Evolutionary conservation across 2,329 filamentous ascomycete species (phyloP).

Genomic region (Arthrobotrys megalospora): DNA sequence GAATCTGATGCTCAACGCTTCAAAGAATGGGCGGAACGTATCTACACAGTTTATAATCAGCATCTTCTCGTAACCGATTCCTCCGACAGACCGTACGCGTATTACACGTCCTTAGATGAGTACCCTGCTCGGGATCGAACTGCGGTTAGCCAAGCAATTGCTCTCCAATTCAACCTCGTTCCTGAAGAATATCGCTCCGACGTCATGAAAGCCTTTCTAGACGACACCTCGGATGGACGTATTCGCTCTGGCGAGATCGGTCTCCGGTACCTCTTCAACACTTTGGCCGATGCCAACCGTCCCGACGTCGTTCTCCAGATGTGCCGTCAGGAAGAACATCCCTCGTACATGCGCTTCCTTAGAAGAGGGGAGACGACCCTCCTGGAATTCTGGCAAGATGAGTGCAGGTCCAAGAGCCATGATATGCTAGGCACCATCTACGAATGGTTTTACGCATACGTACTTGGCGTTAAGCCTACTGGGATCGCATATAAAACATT

Average conservation of each 20-base stretch:
- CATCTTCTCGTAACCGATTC: slow-evolving; percentile 66
- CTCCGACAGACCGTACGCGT: slow-evolving; percentile 66
- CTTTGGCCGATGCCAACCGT: slow-evolving; percentile 67
- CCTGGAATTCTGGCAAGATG: slow-evolving; percentile 69
- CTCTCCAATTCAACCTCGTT: slow-evolving; percentile 66
- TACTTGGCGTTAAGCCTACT: slow-evolving; percentile 67
- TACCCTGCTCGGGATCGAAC: slow-evolving; percentile 66
- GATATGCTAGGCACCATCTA: slow-evolving; percentile 71
- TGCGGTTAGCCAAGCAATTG: slow-evolving; percentile 68
- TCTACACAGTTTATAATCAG: slow-evolving; percentile 66
- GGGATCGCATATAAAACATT: slow-evolving; percentile 68
- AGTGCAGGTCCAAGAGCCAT: slow-evolving; percentile 69
- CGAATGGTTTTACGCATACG: slow-evolving; percentile 70
- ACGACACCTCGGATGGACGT: slow-evolving; percentile 63
- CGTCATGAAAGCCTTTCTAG: slow-evolving; percentile 65
- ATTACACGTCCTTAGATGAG: slow-evolving; percentile 67
- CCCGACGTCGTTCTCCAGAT: slow-evolving; percentile 69
- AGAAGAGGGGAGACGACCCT: slow-evolving; percentile 69
- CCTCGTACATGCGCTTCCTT: slow-evolving; percentile 70
- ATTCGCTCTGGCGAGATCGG: slow-evolving; percentile 69
- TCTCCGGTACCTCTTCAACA: slow-evolving; percentile 68
- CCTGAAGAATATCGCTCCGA: slow-evolving; percentile 64
- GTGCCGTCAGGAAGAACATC: slow-evolving; percentile 70
- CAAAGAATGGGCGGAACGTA: slow-evolving; percentile 64
- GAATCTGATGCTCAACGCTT: slow-evolving; percentile 64